phyloP scores from a whole-genome alignment of 352 stramenopile genomes.

The Globisporangium cystogenes region DNA sequence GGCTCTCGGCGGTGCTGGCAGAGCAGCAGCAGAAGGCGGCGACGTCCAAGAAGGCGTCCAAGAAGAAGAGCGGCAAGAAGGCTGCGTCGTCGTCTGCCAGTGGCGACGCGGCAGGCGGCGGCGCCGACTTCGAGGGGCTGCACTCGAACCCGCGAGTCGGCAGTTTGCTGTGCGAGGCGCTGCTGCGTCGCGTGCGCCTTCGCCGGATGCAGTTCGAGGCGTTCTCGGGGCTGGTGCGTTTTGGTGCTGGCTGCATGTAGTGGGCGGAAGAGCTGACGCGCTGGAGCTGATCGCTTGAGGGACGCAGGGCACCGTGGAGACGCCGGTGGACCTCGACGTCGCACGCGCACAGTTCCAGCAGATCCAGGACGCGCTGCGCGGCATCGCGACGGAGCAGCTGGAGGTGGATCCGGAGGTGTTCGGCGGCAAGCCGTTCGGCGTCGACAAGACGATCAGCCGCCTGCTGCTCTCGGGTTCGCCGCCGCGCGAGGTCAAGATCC shows the following conservation, averaged over 20 bases:
- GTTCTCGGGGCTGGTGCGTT: slow-evolving; percentile 27
- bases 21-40: slow-evolving; percentile 43
- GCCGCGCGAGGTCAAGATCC: slow-evolving; percentile 65
- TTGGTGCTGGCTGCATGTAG: too few relatives aligned
- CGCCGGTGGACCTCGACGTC: slow-evolving; percentile 29
- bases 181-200: slow-evolving; percentile 54
- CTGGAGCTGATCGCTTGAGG: too few relatives aligned
- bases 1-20: slow-evolving; percentile 30
- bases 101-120: background rate
- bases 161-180: slow-evolving; percentile 46
- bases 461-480: slow-evolving; percentile 64
- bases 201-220: slow-evolving; percentile 40
- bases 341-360: slow-evolving; percentile 34
- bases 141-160: slow-evolving; percentile 48
- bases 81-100: background rate
- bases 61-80: slow-evolving; percentile 66
- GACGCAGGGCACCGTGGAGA: slow-evolving; percentile 33
- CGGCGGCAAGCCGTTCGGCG: slow-evolving; percentile 59
- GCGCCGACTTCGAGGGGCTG: slow-evolving; percentile 27
- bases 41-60: slow-evolving; percentile 38
- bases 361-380: slow-evolving; percentile 34
- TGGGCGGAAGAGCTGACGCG: too few relatives aligned
- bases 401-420: slow-evolving; percentile 68
- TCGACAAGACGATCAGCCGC: slow-evolving; percentile 70
- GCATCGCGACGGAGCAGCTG: slow-evolving; percentile 46